phyloP scores from a whole-genome alignment of 177 flowering plant species.

The Vitis hybrid region DNA sequence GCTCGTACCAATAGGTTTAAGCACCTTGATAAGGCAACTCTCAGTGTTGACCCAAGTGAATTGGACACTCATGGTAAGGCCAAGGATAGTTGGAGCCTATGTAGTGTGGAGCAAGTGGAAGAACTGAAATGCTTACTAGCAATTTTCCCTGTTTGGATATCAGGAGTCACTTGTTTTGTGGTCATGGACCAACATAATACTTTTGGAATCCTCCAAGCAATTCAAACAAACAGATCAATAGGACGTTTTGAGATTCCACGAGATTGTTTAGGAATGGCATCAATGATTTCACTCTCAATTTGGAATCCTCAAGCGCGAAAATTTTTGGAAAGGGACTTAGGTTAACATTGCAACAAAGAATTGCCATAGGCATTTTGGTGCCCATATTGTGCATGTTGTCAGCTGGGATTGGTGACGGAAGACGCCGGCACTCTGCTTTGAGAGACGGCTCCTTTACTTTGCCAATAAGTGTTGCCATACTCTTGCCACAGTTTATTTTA shows the following conservation, averaged over 20 bases:
- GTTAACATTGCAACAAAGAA: slow-evolving; percentile 31
- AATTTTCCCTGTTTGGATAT: slow-evolving; percentile 35
- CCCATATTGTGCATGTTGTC: slow-evolving; percentile 33
- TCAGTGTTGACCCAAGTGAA: slow-evolving; percentile 22
- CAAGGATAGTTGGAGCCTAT: slow-evolving; percentile 39
- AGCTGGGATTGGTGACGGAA: slow-evolving; percentile 27
- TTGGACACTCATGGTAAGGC: slow-evolving; percentile 30
- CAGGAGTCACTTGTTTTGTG: slow-evolving; percentile 37
- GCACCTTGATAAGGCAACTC: slow-evolving; percentile 42
- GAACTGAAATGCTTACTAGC: slow-evolving; percentile 31
- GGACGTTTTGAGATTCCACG: slow-evolving; percentile 38
- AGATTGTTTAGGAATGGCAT: slow-evolving; percentile 33
- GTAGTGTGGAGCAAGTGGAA: slow-evolving; percentile 53
- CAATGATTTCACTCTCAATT: slow-evolving; percentile 38
- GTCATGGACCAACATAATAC: slow-evolving; percentile 42
- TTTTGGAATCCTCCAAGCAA: slow-evolving; percentile 41
- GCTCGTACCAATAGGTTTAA: slow-evolving; percentile 28
- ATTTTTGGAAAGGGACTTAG: slow-evolving; percentile 20
- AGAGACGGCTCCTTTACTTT: slow-evolving; percentile 18
- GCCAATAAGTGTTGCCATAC: slow-evolving; percentile 22
- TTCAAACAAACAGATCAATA: slow-evolving; percentile 31
- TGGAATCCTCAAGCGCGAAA: slow-evolving; percentile 33
- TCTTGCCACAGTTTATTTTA: slow-evolving; percentile 54
- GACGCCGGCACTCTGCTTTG: slow-evolving; percentile 28
- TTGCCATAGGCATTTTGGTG: slow-evolving; percentile 33